phyloP scores from a whole-genome alignment of 2,329 filamentous ascomycete genomes.

The Rutstroemia sp. region DNA sequence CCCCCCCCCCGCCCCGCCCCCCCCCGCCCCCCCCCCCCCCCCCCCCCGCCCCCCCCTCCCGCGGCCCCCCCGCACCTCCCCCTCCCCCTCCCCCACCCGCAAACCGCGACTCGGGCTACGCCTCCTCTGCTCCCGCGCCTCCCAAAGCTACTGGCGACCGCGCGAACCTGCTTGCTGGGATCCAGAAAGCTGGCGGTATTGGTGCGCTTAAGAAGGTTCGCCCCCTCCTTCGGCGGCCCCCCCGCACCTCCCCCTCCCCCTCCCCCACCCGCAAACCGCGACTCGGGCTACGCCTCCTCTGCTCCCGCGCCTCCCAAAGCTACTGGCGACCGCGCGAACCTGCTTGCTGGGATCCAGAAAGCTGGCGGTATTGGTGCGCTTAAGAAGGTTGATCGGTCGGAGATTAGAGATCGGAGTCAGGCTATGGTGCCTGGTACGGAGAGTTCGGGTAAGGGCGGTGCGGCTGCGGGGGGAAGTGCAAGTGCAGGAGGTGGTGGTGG shows the following conservation, averaged over 20 bases:
- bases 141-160: constrained; percentile 40
- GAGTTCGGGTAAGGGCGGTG: too few relatives aligned
- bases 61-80: constrained; percentile 32
- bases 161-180: constrained; percentile 60
- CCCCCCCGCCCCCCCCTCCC: constrained; percentile 29
- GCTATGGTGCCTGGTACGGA: constrained; percentile 48
- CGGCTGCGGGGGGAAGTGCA: too few relatives aligned
- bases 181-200: constrained; percentile 62
- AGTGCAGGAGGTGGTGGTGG: constrained; percentile 44
- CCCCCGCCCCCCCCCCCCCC: constrained; percentile 36
- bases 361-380: constrained; percentile 59
- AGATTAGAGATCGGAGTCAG: constrained; percentile 66
- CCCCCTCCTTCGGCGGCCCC: constrained; percentile 32
- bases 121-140: constrained; percentile 42
- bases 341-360: constrained; percentile 66
- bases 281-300: constrained; percentile 43
- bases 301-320: constrained; percentile 39
- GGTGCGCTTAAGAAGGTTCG: constrained; percentile 65
- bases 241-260: constrained; percentile 45
- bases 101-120: constrained; percentile 46
- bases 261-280: constrained; percentile 44
- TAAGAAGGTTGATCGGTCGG: constrained; percentile 64
- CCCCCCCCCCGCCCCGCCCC: constrained; percentile 29
- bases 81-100: constrained; percentile 45
- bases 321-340: constrained; percentile 45